Evolutionary conservation across 2,329 filamentous ascomycete genomes (phyloP), one percentile per base, ranked within the genome.

Genomic region (Fusarium nodosum): DNA sequence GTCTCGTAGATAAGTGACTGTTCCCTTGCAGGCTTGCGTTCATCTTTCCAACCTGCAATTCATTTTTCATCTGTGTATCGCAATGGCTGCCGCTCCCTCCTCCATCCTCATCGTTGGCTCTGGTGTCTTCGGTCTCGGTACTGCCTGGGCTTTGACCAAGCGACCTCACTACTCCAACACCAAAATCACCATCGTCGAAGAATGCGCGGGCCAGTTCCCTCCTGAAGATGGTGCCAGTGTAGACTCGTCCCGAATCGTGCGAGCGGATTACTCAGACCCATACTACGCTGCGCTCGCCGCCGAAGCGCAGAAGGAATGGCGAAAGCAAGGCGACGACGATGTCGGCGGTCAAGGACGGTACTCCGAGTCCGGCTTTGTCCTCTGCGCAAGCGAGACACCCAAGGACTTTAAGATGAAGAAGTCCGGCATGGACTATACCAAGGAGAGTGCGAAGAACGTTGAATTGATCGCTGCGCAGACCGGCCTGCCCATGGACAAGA

Each of bases 201-300:
- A 87, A 58, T 84, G 83, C 7, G 78, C 82, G 3, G 79, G 79
- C 28, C 85, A 90, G 38, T 90, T 90, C 74, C 88, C 88, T 3
- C 83, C 87, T 9, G 80, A 83, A 44, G 88, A 91, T 73, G 84
- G 84, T 60, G 85, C 88, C 52, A 88, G 86, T 68, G 84, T 90
- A 74, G 89, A 91, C 79, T 84, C 83, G 6, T 90, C 88, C 16
- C 86, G 89, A 69, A 89, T 91, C 72, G 84, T 91, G 68, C 85
- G 89, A 59, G 81, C 87, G 52, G 95, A 98, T 83, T 98, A 98
- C 76, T 90, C 92, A 7, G 90, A 95, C 75, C 82, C 87, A 0
- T 87, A 90, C 24, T 98, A 98, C 79, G 87, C 93, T 8, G 82
- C 84, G 18, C 88, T 98, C 46, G 93, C 91, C 22, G 85, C 87